Conservation (phyloP, 2,329 filamentous ascomycete genomes). For the Septoria petroselini region DNA sequence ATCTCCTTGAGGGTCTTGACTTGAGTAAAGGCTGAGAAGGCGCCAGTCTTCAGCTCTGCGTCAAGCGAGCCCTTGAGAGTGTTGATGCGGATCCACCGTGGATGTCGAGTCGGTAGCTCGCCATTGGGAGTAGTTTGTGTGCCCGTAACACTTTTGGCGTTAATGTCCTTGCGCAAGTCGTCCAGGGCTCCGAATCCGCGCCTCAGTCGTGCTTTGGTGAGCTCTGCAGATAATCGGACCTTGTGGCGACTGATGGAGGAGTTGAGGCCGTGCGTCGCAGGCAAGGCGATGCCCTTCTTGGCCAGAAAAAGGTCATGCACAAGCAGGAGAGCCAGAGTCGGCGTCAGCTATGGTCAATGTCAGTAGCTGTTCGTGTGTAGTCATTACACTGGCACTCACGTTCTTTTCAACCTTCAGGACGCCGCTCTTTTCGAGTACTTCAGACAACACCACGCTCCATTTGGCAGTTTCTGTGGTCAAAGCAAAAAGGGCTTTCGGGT, state of each 20-base stretch:
- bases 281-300: constrained; percentile 78
- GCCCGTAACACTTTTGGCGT: constrained; percentile 39
- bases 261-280: constrained; percentile 73
- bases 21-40: constrained; percentile 63
- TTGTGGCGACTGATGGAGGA: constrained; percentile 76
- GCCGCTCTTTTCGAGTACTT: constrained; percentile 79
- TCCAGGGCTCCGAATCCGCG: constrained; percentile 67
- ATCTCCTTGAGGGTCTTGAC: constrained; percentile 58
- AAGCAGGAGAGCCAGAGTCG: constrained; percentile 74
- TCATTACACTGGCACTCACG: constrained; percentile 49
- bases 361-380: neutral
- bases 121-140: constrained; percentile 34
- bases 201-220: constrained; percentile 73
- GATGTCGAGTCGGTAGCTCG: constrained; percentile 54
- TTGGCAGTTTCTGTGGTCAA: constrained; percentile 82
- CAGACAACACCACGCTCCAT: constrained; percentile 82
- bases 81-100: constrained; percentile 92
- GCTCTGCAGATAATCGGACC: constrained; percentile 73
- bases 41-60: constrained; percentile 64
- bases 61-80: constrained; percentile 68
- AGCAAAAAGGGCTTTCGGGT: constrained; percentile 79
- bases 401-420: constrained; percentile 79
- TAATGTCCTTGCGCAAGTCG: constrained; percentile 59
- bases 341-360: constrained; percentile 62
- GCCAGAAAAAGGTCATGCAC: constrained; percentile 81